phyloP scores from a whole-genome alignment of 179 eudicot species.

The Sideroxylon spinosum region DNA sequence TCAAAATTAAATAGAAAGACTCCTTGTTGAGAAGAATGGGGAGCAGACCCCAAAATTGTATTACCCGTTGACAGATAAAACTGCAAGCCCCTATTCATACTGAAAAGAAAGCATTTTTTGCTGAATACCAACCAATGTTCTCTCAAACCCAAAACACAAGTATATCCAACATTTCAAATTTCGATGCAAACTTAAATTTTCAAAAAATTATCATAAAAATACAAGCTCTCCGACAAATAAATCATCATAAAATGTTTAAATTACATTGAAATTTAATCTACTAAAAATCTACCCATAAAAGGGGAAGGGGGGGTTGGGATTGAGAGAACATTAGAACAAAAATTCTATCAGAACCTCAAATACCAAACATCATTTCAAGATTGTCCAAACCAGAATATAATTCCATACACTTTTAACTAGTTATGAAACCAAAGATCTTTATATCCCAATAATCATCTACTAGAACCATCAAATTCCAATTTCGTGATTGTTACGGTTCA shows the following conservation, averaged over 20 bases:
- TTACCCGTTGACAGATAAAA: background rate
- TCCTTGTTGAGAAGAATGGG: background rate
- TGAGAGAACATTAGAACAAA: background rate
- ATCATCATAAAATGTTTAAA: background rate
- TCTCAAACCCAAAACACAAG: background rate
- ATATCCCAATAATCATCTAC: background rate
- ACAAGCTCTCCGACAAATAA: background rate
- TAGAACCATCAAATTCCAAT: background rate
- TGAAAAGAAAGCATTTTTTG: background rate
- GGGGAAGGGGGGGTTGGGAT: background rate
- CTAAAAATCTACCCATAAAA: background rate
- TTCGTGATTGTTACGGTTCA: background rate
- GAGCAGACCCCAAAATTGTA: no score
- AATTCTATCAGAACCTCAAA: background rate
- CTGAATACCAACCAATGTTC: no score
- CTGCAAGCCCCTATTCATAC: background rate
- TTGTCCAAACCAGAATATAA: background rate
- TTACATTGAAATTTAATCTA: background rate
- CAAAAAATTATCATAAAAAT: background rate
- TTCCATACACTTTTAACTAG: background rate
- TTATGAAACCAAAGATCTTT: constrained; percentile 1
- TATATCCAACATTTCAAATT: background rate
- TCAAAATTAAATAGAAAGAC: background rate
- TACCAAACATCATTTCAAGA: constrained; percentile 3
- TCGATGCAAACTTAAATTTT: background rate